A percentile compares a stretch with the other conserved stretches of the same genome.
Conservation (phyloP, 2,329 filamentous ascomycete genomes). For the Clonostachys rosea region DNA sequence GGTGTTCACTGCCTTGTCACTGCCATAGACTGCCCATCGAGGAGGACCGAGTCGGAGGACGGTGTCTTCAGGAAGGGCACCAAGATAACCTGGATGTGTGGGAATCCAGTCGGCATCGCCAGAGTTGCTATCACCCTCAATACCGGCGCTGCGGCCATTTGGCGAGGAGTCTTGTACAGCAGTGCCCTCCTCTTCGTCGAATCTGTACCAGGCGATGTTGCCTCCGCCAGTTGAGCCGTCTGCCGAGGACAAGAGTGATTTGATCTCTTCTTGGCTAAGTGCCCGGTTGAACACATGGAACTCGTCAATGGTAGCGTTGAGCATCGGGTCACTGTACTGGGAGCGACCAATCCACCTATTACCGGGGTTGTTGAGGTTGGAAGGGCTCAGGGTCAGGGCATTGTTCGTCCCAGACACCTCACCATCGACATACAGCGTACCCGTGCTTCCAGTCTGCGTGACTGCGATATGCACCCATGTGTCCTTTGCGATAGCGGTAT, state of each 20-base stretch:
- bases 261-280: conserved; percentile 7
- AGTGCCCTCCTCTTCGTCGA: conserved; percentile 9
- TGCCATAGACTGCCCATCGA: conserved; percentile 21
- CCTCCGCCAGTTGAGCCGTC: conserved; percentile 8
- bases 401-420: conserved; percentile 7
- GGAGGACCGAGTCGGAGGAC: conserved; percentile 22
- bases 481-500: conserved; percentile 3
- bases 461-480: conserved; percentile 12
- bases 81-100: conserved; percentile 20
- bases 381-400: conserved; percentile 7
- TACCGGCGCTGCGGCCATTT: conserved; percentile 7
- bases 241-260: conserved; percentile 8
- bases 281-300: conserved; percentile 12
- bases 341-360: conserved; percentile 14
- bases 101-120: conserved; percentile 15
- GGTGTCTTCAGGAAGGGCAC: conserved; percentile 21
- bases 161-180: conserved; percentile 8
- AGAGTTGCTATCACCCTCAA: conserved; percentile 5
- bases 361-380: conserved; percentile 8
- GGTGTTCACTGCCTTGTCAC: conserved; percentile 15
- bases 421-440: conserved; percentile 10
- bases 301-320: conserved; percentile 11
- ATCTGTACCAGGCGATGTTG: conserved; percentile 13
- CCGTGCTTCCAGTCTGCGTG: conserved; percentile 5
- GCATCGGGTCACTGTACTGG: conserved; percentile 5